Evolutionary conservation across 768 basidiomycete species (phyloP), one percentile per base, ranked within the genome.

Genomic region (Lactarius hatsudake): DNA sequence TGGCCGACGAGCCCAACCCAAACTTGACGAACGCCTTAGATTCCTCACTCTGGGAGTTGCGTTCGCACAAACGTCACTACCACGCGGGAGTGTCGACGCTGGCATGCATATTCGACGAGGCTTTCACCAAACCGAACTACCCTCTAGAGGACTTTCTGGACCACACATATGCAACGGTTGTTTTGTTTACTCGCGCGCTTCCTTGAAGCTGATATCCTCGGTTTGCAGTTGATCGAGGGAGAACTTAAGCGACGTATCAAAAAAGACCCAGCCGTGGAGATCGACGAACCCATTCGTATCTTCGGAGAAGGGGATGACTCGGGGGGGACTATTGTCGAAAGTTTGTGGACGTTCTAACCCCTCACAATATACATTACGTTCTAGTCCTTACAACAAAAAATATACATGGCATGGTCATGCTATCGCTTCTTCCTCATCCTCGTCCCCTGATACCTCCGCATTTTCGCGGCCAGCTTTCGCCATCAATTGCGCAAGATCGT

Each of bases 401-500:
- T 26, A 51, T 13, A 12, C 4, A 26, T 54, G 23, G 57, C 26
- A 56, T 5, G 62, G 55, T 63, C 67, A 70, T 30, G 6, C 59
- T 32, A 73, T 54, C 34, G 57, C 9, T 5, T 70, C 81, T 15
- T 85, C 90, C 7, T 93, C 94, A 57, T 90, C 89, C 71, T 96
- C 94, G 76, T 98, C 94, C 62, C 96, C 96, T 17, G 93, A 94
- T 0, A 98, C 93, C 75, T 99, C 96, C 5, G 89, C 93, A 76
- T 99, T 99, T 79, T 97, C 96, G 75, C 87, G 84, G 66, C 90
- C 90, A 23, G 90, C 95, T 77, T 94, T 92, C 45, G 91, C 93
- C 96, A 99, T 98, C 73, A 97, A 90, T 71, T 94, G 91, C 0
- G 94, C 96, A 69, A 99, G 86, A 76, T 98, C 97, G 71, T 94